phyloP scores from a whole-genome alignment of 345 rosid genomes.

The Anacardium occidentale region DNA sequence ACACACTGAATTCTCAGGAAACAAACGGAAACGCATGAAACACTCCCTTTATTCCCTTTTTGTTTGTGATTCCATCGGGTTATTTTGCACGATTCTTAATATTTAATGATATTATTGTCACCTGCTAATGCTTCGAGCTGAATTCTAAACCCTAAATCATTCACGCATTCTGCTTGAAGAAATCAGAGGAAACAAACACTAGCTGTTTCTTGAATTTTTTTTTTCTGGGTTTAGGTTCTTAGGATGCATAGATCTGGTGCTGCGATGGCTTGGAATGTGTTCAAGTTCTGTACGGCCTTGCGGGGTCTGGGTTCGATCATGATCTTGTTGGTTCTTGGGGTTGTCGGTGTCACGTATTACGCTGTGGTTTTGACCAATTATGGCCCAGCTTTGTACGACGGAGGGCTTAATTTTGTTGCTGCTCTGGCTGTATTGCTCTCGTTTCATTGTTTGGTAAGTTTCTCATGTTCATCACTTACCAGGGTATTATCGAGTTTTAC shows the following conservation, averaged over 20 bases:
- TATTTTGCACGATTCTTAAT: not conserved
- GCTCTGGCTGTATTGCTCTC: conserved; percentile 62
- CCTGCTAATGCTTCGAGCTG: not conserved
- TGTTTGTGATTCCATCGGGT: not conserved
- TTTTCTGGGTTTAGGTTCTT: not conserved
- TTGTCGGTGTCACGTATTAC: conserved; percentile 91
- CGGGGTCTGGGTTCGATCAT: conserved; percentile 97
- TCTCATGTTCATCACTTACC: not conserved
- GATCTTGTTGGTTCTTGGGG: conserved; percentile 89
- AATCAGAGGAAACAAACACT: not conserved
- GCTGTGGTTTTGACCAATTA: conserved; percentile 86
- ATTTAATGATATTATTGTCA: not conserved
- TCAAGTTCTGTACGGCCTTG: conserved; percentile 89
- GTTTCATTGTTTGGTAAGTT: conserved; percentile 78
- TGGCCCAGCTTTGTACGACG: conserved; percentile 67
- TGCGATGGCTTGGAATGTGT: conserved; percentile 99
- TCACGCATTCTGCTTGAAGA: not conserved
- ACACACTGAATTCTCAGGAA: not conserved
- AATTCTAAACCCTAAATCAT: conserved; percentile 1
- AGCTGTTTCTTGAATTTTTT: not conserved
- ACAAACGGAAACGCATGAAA: not conserved
- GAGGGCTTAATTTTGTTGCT: conserved; percentile 58
- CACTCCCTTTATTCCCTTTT: not conserved
- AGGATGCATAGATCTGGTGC: conserved; percentile 93
- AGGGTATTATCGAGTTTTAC: not conserved